Base-by-base conservation (phyloP, 345 rosid species). In the Schrenkiella parvula region DNA sequence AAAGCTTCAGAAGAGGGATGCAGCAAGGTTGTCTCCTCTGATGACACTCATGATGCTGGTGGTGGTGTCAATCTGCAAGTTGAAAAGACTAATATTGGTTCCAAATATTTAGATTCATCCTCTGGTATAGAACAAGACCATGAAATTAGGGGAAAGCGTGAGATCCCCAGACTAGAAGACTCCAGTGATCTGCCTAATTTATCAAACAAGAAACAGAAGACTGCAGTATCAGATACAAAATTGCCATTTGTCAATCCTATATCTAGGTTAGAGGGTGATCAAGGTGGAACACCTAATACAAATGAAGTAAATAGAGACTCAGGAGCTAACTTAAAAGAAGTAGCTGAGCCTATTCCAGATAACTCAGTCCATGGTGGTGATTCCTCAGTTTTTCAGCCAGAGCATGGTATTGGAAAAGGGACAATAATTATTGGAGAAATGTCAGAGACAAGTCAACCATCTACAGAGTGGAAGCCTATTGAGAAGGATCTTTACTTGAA, bases 401-500 rank as follows among this genome's bases (percentile, higher is more conserved):
- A 73, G 65, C 79, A 71, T 76, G 47, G 26, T 64, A 51, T 37
- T 66, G 71, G 77, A 66, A 47, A 70, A 57, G 80, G 72, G 76
- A 50, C 68, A 19, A 65, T 76, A 64, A 66, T 52, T 56, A 64
- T 68, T 42, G 54, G 39, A 62, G 82, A 85, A 65, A 71, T 56
- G 46, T 79, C 84, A 55, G 80, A 84, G 70, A 22, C 65, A 28
- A 81, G 58, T 79, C 83, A 26, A 51, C 73, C 77, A 61, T 77
- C 79, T 19, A 58, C 87, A 42, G 85, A 80, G 62, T 95, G 99
- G 99, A 88, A 80, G 70, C 92, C 95, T 51, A 84, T 91, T 55
- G 97, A 95, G 83, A 95, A 83, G 82, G 97, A 95, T 78, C 79
- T 95, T 56, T 95, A 88, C 80, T 75, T 76, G 73, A 95, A 95